These are phyloP conservation scores for Ophiostoma himal-ulmi DNA, from an alignment of 2,329 filamentous ascomycete species.

Conservation along the genomic window DNA sequence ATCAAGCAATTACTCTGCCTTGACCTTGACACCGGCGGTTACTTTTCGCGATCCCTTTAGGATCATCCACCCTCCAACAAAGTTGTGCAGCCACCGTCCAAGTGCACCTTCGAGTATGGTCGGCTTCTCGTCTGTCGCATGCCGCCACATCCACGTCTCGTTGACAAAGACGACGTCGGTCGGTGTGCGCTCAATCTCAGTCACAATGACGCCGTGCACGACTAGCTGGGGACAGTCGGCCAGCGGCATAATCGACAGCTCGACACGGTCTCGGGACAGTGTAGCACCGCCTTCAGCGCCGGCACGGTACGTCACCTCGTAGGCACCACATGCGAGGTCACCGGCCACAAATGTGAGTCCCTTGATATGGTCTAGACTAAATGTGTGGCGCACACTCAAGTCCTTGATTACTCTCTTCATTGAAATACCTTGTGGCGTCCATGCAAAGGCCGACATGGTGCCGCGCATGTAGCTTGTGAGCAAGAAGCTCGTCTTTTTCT, in stretches of 20 bases:
- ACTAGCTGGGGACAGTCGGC: slow-evolving; percentile 28
- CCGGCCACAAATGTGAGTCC: slow-evolving; percentile 28
- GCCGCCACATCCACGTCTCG: slow-evolving; percentile 39
- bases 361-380: slow-evolving; percentile 29
- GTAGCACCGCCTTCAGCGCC: slow-evolving; percentile 20
- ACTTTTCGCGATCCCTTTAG: slow-evolving; percentile 18
- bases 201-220: slow-evolving; percentile 29
- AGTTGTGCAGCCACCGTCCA: slow-evolving; percentile 32
- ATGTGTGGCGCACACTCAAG: slow-evolving; percentile 25
- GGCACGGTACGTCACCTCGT: slow-evolving; percentile 29
- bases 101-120: slow-evolving; percentile 31
- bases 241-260: slow-evolving; percentile 31
- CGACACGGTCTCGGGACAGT: slow-evolving; percentile 28
- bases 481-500: slow-evolving; percentile 23
- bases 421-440: slow-evolving; percentile 33
- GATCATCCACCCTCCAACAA: slow-evolving; percentile 23
- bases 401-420: slow-evolving; percentile 30
- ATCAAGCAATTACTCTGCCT: background rate
- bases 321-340: slow-evolving; percentile 34
- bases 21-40: background rate
- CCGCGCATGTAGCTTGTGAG: slow-evolving; percentile 30
- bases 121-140: slow-evolving; percentile 28
- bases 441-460: slow-evolving; percentile 32
- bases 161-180: slow-evolving; percentile 32
- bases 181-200: slow-evolving; percentile 26